phyloP scores from a whole-genome alignment of 306 rosid genomes.

The Dalbergia cultrata region DNA sequence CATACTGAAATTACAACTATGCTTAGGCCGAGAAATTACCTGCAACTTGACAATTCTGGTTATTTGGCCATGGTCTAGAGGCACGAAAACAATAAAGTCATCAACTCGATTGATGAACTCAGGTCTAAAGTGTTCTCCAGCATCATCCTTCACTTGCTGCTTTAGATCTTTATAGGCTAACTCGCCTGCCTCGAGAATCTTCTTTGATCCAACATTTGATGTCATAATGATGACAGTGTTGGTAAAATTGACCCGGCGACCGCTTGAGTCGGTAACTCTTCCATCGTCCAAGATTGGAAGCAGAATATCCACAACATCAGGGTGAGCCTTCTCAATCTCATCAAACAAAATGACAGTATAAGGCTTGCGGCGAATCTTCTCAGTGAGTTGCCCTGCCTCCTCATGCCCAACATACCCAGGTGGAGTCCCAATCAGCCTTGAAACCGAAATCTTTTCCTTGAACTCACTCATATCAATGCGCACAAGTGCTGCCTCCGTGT shows the following conservation, averaged over 20 bases:
- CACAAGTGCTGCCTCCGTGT: constrained; percentile 84
- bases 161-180: constrained; percentile 66
- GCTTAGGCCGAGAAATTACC: constrained; percentile 45
- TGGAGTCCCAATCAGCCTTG: constrained; percentile 83
- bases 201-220: constrained; percentile 80
- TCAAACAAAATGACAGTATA: constrained; percentile 77
- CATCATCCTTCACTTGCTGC: constrained; percentile 73
- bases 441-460: constrained; percentile 80
- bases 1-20: no score
- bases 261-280: constrained; percentile 72
- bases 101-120: constrained; percentile 86
- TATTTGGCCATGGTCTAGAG: constrained; percentile 67
- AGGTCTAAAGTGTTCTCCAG: constrained; percentile 68
- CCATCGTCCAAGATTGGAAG: constrained; percentile 83
- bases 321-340: constrained; percentile 83
- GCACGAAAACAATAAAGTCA: constrained; percentile 82
- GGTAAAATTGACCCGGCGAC: constrained; percentile 77
- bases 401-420: constrained; percentile 90
- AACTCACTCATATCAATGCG: constrained; percentile 85
- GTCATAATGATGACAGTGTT: constrained; percentile 82
- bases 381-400: constrained; percentile 82
- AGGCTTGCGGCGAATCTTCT: constrained; percentile 72
- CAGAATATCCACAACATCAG: constrained; percentile 71
- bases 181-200: constrained; percentile 61
- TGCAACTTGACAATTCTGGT: constrained; percentile 69